Evolutionary conservation across 1,284 basidiomycete genomes (phyloP).

Genomic region (Heliocybe sulcata): DNA sequence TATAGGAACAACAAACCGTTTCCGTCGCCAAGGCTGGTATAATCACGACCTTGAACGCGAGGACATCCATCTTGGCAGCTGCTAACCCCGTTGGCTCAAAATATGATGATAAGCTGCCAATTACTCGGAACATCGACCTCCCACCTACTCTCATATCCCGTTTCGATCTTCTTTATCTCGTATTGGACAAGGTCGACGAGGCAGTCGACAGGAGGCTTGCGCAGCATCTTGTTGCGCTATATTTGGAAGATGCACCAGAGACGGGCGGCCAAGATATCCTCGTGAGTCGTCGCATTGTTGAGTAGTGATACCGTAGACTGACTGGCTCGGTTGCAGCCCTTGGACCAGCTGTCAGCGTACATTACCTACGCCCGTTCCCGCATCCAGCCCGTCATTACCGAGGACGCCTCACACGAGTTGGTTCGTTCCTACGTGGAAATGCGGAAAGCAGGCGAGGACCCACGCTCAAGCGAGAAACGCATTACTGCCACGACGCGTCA

Average conservation of each 20-base stretch:
- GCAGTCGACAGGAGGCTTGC: constrained; percentile 83
- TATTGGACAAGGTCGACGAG: constrained; percentile 94
- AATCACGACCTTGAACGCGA: constrained; percentile 95
- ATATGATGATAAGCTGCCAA: constrained; percentile 87
- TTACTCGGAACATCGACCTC: constrained; percentile 85
- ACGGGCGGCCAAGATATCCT: constrained; percentile 69
- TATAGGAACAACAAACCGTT: constrained; percentile 97
- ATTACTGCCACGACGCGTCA: constrained; percentile 98
- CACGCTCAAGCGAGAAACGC: constrained; percentile 81
- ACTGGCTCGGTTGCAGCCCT: constrained; percentile 43
- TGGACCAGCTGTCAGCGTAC: constrained; percentile 89
- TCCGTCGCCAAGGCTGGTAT: constrained; percentile 99
- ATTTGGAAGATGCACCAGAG: constrained; percentile 85
- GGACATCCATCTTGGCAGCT: constrained; percentile 94
- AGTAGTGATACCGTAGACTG: constrained; percentile 2
- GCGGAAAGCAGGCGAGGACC: constrained; percentile 88
- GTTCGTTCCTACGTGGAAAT: constrained; percentile 90
- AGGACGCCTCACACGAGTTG: constrained; percentile 80
- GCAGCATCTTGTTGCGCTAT: constrained; percentile 89
- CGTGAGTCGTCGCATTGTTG: constrained; percentile 29
- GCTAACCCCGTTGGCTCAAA: constrained; percentile 97
- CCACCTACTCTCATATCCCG: constrained; percentile 97
- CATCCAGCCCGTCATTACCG: constrained; percentile 85
- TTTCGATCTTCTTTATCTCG: constrained; percentile 97
- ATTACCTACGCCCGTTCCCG: constrained; percentile 92